These are phyloP conservation scores for Mucor velutinosus DNA, from an alignment of 371 early-diverging fungal genomes.

Conservation along the genomic window DNA sequence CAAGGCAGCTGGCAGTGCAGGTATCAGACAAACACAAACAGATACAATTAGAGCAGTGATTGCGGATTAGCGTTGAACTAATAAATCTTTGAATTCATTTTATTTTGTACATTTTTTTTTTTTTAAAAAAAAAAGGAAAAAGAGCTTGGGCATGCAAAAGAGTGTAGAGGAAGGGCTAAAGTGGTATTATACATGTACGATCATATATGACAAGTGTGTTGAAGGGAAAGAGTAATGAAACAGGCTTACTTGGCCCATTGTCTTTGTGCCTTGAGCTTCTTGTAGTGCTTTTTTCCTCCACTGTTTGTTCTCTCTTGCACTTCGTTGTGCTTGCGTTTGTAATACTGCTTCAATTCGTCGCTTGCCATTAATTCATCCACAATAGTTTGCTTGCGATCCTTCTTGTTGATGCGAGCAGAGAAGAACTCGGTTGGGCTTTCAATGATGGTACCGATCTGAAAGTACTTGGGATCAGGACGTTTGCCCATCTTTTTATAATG, in stretches of 20 bases:
- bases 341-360: conserved; percentile 70
- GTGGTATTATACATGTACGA: not conserved
- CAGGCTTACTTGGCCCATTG: conserved; percentile 14
- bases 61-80: conserved; percentile 5
- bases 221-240: not conserved
- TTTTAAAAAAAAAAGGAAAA: no score
- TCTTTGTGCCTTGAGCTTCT: conserved; percentile 48
- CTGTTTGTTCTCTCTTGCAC: conserved; percentile 66
- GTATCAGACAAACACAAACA: conserved; percentile 15
- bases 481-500: conserved; percentile 85
- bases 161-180: not conserved
- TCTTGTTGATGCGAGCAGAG: conserved; percentile 78
- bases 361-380: conserved; percentile 90
- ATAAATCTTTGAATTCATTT: not conserved
- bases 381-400: conserved; percentile 83
- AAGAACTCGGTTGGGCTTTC: conserved; percentile 90
- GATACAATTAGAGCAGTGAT: conserved; percentile 20
- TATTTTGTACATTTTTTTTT: not conserved
- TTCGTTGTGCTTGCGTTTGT: conserved; percentile 83
- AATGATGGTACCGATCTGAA: conserved; percentile 92
- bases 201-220: not conserved
- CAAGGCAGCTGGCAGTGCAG: conserved; percentile 12
- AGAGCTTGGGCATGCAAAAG: not conserved
- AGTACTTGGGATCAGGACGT: conserved; percentile 81
- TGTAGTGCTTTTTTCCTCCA: conserved; percentile 67